Base-by-base conservation (phyloP, 2,329 filamentous ascomycete species). In the Aspergillus jensenii region DNA sequence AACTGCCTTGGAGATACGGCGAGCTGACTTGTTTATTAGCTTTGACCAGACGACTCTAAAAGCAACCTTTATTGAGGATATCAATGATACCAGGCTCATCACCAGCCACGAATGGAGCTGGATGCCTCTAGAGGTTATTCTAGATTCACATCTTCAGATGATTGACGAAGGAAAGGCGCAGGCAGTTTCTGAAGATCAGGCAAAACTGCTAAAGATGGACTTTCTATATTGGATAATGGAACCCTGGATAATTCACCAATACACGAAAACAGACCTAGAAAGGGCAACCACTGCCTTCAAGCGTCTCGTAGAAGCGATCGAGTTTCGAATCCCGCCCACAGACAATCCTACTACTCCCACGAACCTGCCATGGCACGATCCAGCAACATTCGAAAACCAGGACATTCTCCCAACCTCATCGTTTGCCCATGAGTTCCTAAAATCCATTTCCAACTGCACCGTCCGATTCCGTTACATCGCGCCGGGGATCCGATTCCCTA, bases 381-480 rank as follows among this genome's bases (percentile, higher is more conserved):
- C 17, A 49, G 46, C 31, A 49, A 49, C 17, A 49, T 49, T 50
- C 9, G 27, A 49, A 31, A 37, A 49, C 31, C 6, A 23, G 14
- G 50, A 49, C 6, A 6, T 49, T 25, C 46, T 49, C 2, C 46
- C 46, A 1, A 3, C n/a, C 9, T 15, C 3, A 0, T 52, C 50
- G 12, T 52, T 52, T 12, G 27, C 40, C 21, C 27, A 52, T 17
- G 27, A 37, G n/a, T 52, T 52, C 19, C 40, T 52, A 35, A 15
- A 6, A 11, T 25, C 40, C 7, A 44, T 52, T 14, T 45, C 50
- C 4, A 17, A 25, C 39, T 35, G 12, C 25, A 43, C 21, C 5
- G 35, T 48, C 52, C 33, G 46, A 45, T 68, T 65, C 47, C 44
- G 50, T 49, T 61, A 63, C 23, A 60, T 65, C 51, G 59, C 61